Percentiles rank a stretch among this genome's conserved stretches.
Evolutionary conservation across 768 basidiomycete species (phyloP).

Genomic region (Dendrothele bispora): DNA sequence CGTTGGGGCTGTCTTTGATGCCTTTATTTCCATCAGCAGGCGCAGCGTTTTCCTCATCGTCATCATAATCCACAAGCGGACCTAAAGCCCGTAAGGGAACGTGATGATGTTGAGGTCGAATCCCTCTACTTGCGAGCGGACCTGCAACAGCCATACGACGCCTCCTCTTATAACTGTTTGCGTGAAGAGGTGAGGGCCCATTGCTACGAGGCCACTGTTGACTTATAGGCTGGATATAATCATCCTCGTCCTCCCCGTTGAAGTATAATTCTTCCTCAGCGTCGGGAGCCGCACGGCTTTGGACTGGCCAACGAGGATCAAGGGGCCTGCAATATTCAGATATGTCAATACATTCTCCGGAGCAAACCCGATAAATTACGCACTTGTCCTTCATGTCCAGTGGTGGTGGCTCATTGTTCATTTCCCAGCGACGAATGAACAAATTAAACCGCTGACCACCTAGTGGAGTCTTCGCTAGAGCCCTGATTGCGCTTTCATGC

Average conservation of each 20-base stretch:
- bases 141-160: constrained; percentile 45
- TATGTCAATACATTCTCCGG: too few species aligned
- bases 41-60: constrained; percentile 62
- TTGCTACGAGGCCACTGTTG: constrained; percentile 34
- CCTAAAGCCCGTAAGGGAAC: constrained; percentile 28
- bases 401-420: constrained; percentile 83
- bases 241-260: constrained; percentile 84
- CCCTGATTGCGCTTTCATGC: constrained; percentile 65
- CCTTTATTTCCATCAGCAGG: constrained; percentile 6
- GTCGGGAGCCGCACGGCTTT: constrained; percentile 53
- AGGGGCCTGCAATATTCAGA: constrained; percentile 32
- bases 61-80: constrained; percentile 75
- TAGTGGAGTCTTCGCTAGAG: constrained; percentile 58
- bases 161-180: constrained; percentile 55
- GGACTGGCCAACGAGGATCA: constrained; percentile 44
- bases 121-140: constrained; percentile 37
- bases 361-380: constrained; percentile 18
- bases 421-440: constrained; percentile 84
- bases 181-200: constrained; percentile 33
- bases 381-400: constrained; percentile 55
- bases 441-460: constrained; percentile 67
- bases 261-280: constrained; percentile 93
- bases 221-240: constrained; percentile 43
- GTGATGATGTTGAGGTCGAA: constrained; percentile 37
- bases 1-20: not conserved